Conservation (phyloP, 306 rosid species). For the Dryas octopetala region DNA sequence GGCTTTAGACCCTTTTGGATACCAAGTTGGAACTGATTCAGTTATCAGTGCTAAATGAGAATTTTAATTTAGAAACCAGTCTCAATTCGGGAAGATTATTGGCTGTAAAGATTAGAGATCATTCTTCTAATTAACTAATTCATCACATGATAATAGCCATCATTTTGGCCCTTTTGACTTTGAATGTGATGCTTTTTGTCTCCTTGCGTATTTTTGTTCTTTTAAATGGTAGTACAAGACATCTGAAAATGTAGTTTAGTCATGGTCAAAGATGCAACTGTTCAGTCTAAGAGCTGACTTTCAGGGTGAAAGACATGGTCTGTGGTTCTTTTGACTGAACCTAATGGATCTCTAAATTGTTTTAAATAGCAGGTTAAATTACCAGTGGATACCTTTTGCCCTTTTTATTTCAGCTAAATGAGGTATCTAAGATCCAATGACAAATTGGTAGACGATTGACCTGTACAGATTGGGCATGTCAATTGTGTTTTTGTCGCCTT, state of each 20-base stretch:
- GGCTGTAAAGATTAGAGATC: neutral
- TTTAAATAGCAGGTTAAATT: neutral
- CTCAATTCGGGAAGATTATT: neutral
- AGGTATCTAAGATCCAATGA: neutral
- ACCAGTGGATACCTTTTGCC: neutral
- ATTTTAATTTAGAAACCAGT: neutral
- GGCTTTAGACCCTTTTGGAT: neutral
- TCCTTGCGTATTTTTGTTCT: neutral
- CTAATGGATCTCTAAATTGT: neutral
- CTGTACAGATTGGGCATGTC: neutral
- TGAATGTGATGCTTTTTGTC: neutral
- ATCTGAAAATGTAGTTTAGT: neutral
- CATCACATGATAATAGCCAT: neutral
- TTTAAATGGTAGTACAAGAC: too few species aligned
- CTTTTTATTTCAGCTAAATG: neutral
- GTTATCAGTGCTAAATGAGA: neutral
- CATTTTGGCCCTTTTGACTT: neutral
- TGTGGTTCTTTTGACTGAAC: neutral
- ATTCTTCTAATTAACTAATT: neutral
- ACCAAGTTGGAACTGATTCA: neutral
- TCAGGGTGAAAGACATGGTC: neutral
- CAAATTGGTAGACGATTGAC: constrained; percentile 15
- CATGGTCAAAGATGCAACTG: neutral
- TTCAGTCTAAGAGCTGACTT: neutral
- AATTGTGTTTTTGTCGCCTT: neutral